Percentiles rank a stretch among this genome's conserved stretches.
Evolutionary conservation across 2,329 filamentous ascomycete genomes (phyloP).

Genomic region (Aureobasidium mangrovei): DNA sequence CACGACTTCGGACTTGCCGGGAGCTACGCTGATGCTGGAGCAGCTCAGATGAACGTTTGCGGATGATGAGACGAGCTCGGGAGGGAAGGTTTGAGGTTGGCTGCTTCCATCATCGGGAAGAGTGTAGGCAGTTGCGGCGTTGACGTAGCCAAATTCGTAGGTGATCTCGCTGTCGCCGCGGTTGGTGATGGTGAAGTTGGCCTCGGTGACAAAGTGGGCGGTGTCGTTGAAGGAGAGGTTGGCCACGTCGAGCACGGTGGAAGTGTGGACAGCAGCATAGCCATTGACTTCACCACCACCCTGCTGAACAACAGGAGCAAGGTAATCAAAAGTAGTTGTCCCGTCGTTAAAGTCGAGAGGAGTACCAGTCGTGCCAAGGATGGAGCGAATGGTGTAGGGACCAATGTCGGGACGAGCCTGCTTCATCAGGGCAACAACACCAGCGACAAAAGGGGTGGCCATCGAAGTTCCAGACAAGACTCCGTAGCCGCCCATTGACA

Average conservation of each 20-base stretch:
- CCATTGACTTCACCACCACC: slow-evolving; percentile 54
- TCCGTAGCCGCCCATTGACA: slow-evolving; percentile 38
- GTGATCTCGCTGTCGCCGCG: slow-evolving; percentile 40
- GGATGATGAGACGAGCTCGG: slow-evolving; percentile 17
- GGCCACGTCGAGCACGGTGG: slow-evolving; percentile 45
- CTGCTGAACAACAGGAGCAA: slow-evolving; percentile 49
- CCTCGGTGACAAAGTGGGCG: slow-evolving; percentile 42
- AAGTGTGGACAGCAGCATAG: slow-evolving; percentile 49
- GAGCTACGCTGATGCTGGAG: slow-evolving; percentile 15
- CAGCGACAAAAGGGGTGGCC: slow-evolving; percentile 50
- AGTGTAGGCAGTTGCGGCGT: slow-evolving; percentile 46
- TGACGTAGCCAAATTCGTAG: slow-evolving; percentile 46
- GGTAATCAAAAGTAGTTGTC: slow-evolving; percentile 21
- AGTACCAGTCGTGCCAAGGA: slow-evolving; percentile 20
- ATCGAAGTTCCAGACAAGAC: slow-evolving; percentile 52
- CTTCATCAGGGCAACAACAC: slow-evolving; percentile 29
- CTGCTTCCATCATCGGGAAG: slow-evolving; percentile 21
- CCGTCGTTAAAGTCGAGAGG: slow-evolving; percentile 26
- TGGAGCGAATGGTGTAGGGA: slow-evolving; percentile 22
- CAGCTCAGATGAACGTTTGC: slow-evolving; percentile 20
- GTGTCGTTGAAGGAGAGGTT: slow-evolving; percentile 58
- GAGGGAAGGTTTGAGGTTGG: slow-evolving; percentile 18
- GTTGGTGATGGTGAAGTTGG: slow-evolving; percentile 51
- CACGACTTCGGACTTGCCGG: slow-evolving; percentile 19
- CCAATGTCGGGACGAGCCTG: slow-evolving; percentile 24